These are phyloP conservation scores for Oryza australiensis DNA, from an alignment of 176 grass and related monocot species.

Conservation along the genomic window DNA sequence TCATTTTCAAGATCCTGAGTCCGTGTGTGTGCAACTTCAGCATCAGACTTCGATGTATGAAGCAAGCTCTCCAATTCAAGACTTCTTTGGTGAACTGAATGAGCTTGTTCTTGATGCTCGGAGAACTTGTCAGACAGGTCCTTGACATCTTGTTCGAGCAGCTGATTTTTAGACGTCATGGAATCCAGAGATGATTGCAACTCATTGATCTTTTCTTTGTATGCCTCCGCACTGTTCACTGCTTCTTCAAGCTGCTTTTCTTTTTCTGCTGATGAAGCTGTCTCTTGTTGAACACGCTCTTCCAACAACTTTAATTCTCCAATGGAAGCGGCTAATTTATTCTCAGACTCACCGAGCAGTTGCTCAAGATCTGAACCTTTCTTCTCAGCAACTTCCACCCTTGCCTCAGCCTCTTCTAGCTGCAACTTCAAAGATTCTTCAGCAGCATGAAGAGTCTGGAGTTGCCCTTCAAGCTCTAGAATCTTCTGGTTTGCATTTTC, in stretches of 20 bases:
- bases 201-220: conserved; percentile 64
- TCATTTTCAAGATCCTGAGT: conserved; percentile 55
- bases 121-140: conserved; percentile 60
- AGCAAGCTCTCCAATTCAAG: conserved; percentile 68
- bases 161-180: conserved; percentile 43
- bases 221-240: conserved; percentile 43
- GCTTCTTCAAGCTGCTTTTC: conserved; percentile 50
- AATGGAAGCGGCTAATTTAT: conserved; percentile 43
- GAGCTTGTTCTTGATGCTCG: conserved; percentile 68
- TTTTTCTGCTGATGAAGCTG: conserved; percentile 41
- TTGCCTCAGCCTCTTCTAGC: conserved; percentile 52
- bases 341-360: conserved; percentile 46
- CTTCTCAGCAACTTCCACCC: conserved; percentile 40
- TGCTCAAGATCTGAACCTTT: conserved; percentile 57
- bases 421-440: conserved; percentile 56
- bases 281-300: conserved; percentile 41
- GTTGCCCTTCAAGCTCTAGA: conserved; percentile 61
- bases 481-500: conserved; percentile 60
- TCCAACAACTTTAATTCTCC: conserved; percentile 54
- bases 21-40: conserved; percentile 54
- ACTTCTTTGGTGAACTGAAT: conserved; percentile 60
- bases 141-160: conserved; percentile 76
- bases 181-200: conserved; percentile 61
- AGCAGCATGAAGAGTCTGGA: conserved; percentile 46
- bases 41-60: conserved; percentile 55